Percentiles rank a stretch among this genome's conserved stretches.
phyloP scores from a whole-genome alignment of 2,329 filamentous ascomycete genomes.

The Mycosphaerella sp. region DNA sequence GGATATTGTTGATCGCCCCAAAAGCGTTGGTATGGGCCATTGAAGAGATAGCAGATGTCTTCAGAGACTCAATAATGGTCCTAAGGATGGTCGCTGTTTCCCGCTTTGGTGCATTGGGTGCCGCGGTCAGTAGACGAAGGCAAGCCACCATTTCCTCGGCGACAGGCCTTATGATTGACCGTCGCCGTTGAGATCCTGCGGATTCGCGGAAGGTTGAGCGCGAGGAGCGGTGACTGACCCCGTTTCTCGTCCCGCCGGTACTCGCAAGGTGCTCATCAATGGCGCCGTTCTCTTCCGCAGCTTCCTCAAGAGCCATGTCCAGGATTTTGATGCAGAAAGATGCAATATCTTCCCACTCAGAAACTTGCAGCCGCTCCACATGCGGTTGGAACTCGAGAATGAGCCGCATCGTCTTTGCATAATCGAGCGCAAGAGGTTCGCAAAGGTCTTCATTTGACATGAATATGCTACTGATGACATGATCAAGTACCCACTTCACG shows the following conservation, averaged over 20 bases:
- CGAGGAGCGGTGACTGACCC: constrained; percentile 25
- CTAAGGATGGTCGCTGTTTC: constrained; percentile 13
- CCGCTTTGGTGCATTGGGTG: constrained; percentile 29
- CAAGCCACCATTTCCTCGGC: constrained; percentile 30
- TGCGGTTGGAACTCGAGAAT: constrained; percentile 69
- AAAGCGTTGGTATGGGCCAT: constrained; percentile 62
- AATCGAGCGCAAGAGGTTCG: constrained; percentile 65
- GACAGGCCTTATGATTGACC: constrained; percentile 21
- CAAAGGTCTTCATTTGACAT: constrained; percentile 59
- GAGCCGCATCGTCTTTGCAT: constrained; percentile 66
- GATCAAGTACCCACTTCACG: constrained; percentile 69
- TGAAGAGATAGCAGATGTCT: constrained; percentile 40
- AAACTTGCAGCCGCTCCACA: constrained; percentile 53
- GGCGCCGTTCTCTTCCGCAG: constrained; percentile 18
- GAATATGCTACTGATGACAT: constrained; percentile 62
- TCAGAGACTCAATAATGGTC: constrained; percentile 41
- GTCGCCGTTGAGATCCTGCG: constrained; percentile 23
- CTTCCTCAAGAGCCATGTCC: constrained; percentile 21
- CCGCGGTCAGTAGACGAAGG: constrained; percentile 27
- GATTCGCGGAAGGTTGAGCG: constrained; percentile 24
- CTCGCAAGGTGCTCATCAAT: constrained; percentile 8
- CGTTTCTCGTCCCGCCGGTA: constrained; percentile 13
- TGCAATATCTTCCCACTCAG: constrained; percentile 63
- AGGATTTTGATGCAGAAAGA: constrained; percentile 67
- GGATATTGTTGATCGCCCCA: constrained; percentile 64